Evolutionary conservation across 371 early-diverging fungal species (phyloP).

Genomic region (Cokeromyces recurvatus): DNA sequence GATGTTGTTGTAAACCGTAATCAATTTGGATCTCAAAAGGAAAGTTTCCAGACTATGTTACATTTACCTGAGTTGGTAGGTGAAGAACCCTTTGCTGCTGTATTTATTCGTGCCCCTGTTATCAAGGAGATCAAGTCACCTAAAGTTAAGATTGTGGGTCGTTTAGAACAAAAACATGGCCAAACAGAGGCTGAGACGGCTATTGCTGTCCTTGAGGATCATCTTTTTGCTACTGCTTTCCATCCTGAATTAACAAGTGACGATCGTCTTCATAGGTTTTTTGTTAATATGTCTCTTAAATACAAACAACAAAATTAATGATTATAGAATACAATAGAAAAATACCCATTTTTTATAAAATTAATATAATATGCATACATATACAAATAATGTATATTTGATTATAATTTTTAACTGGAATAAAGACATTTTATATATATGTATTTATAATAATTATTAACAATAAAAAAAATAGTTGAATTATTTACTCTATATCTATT

Average conservation of each 20-base stretch:
- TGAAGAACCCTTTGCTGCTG: conserved; percentile 62
- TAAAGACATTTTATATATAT: not conserved
- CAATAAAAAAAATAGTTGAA: too few species aligned
- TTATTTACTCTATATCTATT: too few species aligned
- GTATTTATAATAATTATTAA: not conserved
- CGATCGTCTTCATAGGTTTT: conserved; percentile 81
- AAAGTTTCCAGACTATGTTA: conserved; percentile 76
- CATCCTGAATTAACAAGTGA: conserved; percentile 93
- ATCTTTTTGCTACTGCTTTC: conserved; percentile 90
- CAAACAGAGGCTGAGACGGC: conserved; percentile 56
- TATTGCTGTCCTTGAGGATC: conserved; percentile 86
- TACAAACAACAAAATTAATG: too few species aligned
- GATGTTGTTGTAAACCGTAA: conserved; percentile 85
- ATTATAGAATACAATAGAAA: not conserved
- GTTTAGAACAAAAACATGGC: conserved; percentile 41
- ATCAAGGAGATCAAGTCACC: conserved; percentile 66
- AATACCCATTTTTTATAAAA: not conserved
- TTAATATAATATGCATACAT: not conserved
- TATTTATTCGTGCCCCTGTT: conserved; percentile 95
- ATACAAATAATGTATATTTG: not conserved
- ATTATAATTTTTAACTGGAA: not conserved
- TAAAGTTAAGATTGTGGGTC: conserved; percentile 67
- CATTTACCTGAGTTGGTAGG: conserved; percentile 57
- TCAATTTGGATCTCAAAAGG: conserved; percentile 90
- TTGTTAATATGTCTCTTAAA: conserved; percentile 54